Percentiles rank a stretch among this genome's conserved stretches.
phyloP scores from a whole-genome alignment of 768 basidiomycete genomes.

The Calvatia gigantea region DNA sequence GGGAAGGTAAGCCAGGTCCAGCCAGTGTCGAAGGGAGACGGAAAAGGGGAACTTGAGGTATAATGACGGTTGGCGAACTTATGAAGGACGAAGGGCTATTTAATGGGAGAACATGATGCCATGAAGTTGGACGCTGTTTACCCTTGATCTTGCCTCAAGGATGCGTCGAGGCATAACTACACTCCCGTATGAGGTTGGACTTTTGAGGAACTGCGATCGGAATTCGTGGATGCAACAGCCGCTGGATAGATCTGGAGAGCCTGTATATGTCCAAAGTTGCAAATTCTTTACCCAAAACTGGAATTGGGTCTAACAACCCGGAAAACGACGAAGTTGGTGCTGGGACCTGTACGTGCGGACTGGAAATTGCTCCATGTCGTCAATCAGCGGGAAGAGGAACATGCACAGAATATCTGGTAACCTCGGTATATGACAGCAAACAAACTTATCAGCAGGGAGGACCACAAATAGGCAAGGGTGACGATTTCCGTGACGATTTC shows the following conservation, averaged over 20 bases:
- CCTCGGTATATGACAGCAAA: neutral
- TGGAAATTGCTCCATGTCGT: neutral
- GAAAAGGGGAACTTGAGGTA: neutral
- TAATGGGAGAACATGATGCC: neutral
- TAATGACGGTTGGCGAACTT: slow-evolving; percentile 1
- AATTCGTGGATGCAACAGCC: neutral
- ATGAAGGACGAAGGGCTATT: neutral
- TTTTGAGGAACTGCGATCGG: neutral
- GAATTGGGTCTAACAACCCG: neutral
- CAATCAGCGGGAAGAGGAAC: no score
- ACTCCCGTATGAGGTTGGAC: slow-evolving; percentile 1
- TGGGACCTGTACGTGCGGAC: neutral
- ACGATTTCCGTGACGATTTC: neutral
- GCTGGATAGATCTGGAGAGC: neutral
- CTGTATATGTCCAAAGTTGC: neutral
- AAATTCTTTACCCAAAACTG: neutral
- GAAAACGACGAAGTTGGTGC: neutral
- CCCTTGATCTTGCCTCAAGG: slow-evolving; percentile 14
- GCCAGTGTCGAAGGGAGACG: neutral
- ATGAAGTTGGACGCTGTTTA: slow-evolving; percentile 1
- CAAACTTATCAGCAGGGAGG: neutral
- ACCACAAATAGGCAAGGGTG: neutral
- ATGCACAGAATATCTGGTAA: no score
- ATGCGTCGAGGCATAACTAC: neutral
- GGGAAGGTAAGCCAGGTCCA: neutral